Evolutionary conservation across 257 asterid species (phyloP), one percentile per base, ranked within the genome.

Genomic region (Petunia secreta): DNA sequence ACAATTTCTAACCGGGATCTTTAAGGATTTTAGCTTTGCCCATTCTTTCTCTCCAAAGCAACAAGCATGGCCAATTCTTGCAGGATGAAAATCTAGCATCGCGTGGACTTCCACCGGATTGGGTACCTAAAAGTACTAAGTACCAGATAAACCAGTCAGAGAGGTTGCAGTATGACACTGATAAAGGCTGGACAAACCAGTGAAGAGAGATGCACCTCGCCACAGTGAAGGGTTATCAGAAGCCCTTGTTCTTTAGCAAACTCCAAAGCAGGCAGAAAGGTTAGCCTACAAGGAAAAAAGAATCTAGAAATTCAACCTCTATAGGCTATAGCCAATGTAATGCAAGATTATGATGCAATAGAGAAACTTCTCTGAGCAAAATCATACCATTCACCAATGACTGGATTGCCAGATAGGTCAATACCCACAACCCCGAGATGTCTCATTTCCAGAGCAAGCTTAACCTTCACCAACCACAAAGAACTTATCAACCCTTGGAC

Each of bases 1-100:
- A 58, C 54, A 80, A 50, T 52, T 75, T 84, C 86, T 40, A 64
- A 95, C 98, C 89, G 98, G 99, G 84, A 95, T 92, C 76, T 83
- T 84, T 76, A 78, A 90, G n/a, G 58, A 74, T 83, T 90, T 89
- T 40, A 95, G 80, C 80, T 89, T 87, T 75, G 84, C 77, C 96
- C 92, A 92, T 50, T 91, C 92, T 52, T 88, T 88, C 44, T 91
- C 94, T 78, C 85, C 94, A 64, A 95, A 87, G 91, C 91, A 95
- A 86, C 99, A 95, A 79, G 99, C 99, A 87, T 95, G 99, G 48
- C 99, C 99, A 75, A 93, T 93, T 84, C 99, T 93, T 78, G 80
- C 82, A 0, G 98, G 99, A 77, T 82, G 86, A 90, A 95, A 92
- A 83, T 91, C 91, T 50, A 95, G 91, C 98, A 95, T 95, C 36